phyloP scores from a whole-genome alignment of 495 filamentous ascomycete genomes.

The Astrocystis sublimbata region DNA sequence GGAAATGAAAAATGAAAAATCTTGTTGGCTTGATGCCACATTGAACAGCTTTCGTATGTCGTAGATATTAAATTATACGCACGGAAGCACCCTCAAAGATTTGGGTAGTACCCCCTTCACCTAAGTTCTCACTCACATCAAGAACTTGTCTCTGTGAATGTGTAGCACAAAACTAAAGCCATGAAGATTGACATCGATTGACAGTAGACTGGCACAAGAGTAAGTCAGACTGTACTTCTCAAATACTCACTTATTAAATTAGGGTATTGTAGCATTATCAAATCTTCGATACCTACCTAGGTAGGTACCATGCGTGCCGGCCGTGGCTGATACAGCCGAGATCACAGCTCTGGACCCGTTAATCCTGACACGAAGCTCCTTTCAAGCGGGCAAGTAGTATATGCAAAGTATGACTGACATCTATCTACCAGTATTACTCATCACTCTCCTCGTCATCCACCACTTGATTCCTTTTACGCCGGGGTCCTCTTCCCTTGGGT shows the following conservation, averaged over 20 bases:
- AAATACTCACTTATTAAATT: not conserved
- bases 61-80: not conserved
- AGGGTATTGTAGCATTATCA: not conserved
- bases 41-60: not conserved
- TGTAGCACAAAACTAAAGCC: not conserved
- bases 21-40: not conserved
- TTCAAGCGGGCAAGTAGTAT: conserved; percentile 8
- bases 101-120: not conserved
- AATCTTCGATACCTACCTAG: too few relatives aligned
- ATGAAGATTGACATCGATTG: too few relatives aligned
- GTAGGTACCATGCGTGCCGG: not conserved
- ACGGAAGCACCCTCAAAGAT: not conserved
- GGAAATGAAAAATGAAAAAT: not conserved
- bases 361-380: not conserved
- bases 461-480: conserved; percentile 5
- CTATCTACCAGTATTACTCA: conserved; percentile 5
- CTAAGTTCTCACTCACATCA: not conserved
- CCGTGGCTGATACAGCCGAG: not conserved
- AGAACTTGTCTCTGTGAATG: not conserved
- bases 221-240: not conserved
- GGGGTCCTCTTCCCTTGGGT: not conserved
- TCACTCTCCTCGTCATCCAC: conserved; percentile 19
- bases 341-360: not conserved
- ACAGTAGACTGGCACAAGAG: not conserved
- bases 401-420: conserved; percentile 7